These are phyloP conservation scores for Backusella tarrabulga DNA, from an alignment of 192 early-diverging fungal species.

Conservation along the genomic window DNA sequence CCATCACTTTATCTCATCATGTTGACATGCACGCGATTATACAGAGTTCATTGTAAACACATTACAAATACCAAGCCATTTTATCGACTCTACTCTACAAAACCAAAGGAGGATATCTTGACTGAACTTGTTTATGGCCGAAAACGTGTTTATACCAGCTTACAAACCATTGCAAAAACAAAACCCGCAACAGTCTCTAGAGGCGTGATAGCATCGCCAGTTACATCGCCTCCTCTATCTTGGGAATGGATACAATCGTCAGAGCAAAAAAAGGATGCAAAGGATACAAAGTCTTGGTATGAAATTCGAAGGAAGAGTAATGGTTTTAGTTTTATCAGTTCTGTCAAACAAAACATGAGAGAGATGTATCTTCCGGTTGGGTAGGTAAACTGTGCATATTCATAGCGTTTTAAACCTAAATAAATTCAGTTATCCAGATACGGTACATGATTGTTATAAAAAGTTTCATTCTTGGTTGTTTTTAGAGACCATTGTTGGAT, in stretches of 20 bases:
- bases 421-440: conserved; percentile 48
- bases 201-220: conserved; percentile 28
- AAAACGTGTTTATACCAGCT: conserved; percentile 42
- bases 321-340: conserved; percentile 13
- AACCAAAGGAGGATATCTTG: conserved; percentile 16
- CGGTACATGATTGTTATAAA: conserved; percentile 57
- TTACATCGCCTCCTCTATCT: conserved; percentile 32
- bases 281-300: background rate
- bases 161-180: conserved; percentile 32
- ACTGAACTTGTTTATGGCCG: conserved; percentile 42
- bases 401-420: background rate
- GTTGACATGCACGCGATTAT: background rate
- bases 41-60: background rate
- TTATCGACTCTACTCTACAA: background rate
- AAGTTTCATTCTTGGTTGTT: conserved; percentile 59
- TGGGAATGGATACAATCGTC: conserved; percentile 40
- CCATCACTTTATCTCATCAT: background rate
- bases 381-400: conserved; percentile 15
- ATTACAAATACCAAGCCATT: background rate
- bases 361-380: conserved; percentile 61
- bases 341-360: conserved; percentile 40
- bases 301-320: conserved; percentile 2
- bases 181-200: conserved; percentile 34
- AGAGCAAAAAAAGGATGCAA: background rate
- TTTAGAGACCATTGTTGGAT: conserved; percentile 63